phyloP scores from a whole-genome alignment of 331 rosid species.

The Malus hybrid region DNA sequence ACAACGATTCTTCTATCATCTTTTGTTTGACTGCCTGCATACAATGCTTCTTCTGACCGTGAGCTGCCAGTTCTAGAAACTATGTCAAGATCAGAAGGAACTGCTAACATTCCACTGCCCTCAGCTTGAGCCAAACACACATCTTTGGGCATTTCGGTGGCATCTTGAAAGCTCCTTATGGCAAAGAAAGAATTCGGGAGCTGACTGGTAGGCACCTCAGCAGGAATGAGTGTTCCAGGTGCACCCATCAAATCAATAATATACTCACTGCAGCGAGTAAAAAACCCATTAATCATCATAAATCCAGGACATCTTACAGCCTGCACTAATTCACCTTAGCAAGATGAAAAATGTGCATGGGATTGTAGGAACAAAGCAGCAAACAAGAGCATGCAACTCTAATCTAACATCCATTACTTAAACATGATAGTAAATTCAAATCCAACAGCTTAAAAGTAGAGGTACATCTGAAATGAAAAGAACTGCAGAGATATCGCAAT shows the following conservation, averaged over 20 bases:
- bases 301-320: conserved; percentile 8
- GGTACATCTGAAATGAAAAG: neutral
- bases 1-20: conserved; percentile 24
- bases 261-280: conserved; percentile 75
- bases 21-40: conserved; percentile 27
- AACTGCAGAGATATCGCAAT: neutral
- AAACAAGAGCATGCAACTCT: neutral
- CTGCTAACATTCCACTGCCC: conserved; percentile 24
- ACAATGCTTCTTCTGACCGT: conserved; percentile 39
- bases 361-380: neutral
- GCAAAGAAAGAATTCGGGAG: conserved; percentile 66
- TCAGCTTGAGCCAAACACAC: conserved; percentile 26
- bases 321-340: conserved; percentile 1
- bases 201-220: conserved; percentile 90
- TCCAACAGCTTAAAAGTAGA: conserved; percentile 1
- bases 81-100: conserved; percentile 33
- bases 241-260: conserved; percentile 99
- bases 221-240: conserved; percentile 93
- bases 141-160: conserved; percentile 38
- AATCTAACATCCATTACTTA: neutral
- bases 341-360: neutral
- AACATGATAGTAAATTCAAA: neutral
- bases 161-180: conserved; percentile 53
- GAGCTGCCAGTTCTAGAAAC: conserved; percentile 30
- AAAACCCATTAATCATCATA: conserved; percentile 19